Evolutionary conservation across 768 basidiomycete species (phyloP).

Genomic region (Chalciporus chontae): DNA sequence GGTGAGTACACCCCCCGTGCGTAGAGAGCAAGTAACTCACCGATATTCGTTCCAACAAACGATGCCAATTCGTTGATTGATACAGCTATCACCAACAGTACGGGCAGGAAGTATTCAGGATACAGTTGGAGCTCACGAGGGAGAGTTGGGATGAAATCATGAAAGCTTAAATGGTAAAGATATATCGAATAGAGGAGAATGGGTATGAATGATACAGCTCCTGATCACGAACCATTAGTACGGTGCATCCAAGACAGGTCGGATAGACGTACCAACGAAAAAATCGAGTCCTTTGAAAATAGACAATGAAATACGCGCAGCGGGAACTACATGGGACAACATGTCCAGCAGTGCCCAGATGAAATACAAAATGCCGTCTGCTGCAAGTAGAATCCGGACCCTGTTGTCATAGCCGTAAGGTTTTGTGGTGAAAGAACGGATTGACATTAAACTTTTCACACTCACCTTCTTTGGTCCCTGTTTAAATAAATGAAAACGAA

Average conservation of each 20-base stretch:
- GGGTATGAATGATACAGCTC: slow-evolving; percentile 58
- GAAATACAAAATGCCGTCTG: slow-evolving; percentile 62
- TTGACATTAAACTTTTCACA: slow-evolving; percentile 9
- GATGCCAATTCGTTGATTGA: slow-evolving; percentile 59
- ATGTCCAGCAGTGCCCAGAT: slow-evolving; percentile 57
- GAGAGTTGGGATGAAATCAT: slow-evolving; percentile 49
- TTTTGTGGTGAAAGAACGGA: background rate
- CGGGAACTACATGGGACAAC: slow-evolving; percentile 52
- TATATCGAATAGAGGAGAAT: slow-evolving; percentile 61
- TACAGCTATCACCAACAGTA: slow-evolving; percentile 55
- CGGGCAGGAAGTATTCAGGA: slow-evolving; percentile 42
- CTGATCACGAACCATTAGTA: slow-evolving; percentile 22
- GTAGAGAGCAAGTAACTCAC: slow-evolving; percentile 37
- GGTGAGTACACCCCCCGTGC: background rate
- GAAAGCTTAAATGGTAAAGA: slow-evolving; percentile 53
- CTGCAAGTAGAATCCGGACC: slow-evolving; percentile 54
- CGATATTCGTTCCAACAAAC: slow-evolving; percentile 54
- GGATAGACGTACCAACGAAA: slow-evolving; percentile 49
- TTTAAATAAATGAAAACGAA: slow-evolving; percentile 49
- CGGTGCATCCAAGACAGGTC: background rate
- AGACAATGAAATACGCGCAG: slow-evolving; percentile 42
- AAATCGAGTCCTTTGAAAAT: slow-evolving; percentile 56
- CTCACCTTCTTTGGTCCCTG: slow-evolving; percentile 48
- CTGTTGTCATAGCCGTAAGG: slow-evolving; percentile 32
- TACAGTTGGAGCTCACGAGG: slow-evolving; percentile 47